These are phyloP conservation scores for Populus tomentosa DNA, from an alignment of 441 rosid genomes.

Conservation along the genomic window DNA sequence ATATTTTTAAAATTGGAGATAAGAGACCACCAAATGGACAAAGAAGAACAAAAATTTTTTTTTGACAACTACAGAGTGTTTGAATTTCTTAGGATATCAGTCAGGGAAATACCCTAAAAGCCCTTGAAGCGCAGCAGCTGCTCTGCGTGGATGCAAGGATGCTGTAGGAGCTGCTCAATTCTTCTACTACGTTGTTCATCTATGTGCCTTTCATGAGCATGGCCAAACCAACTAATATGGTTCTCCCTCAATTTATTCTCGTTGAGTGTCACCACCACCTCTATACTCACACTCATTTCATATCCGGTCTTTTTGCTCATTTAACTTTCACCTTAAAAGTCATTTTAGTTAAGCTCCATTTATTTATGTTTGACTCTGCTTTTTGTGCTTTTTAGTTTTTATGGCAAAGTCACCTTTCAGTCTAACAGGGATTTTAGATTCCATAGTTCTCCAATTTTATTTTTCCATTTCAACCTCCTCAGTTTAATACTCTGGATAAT, in stretches of 20 bases:
- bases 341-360: neutral
- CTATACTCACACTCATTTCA: neutral
- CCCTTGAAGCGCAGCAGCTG: neutral
- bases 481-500: neutral
- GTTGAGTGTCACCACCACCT: neutral
- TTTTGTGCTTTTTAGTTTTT: neutral
- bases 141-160: neutral
- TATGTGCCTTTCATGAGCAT: neutral
- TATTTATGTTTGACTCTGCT: neutral
- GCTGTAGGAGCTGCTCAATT: neutral
- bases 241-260: neutral
- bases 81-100: neutral
- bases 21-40: neutral
- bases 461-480: neutral
- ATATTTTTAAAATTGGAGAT: neutral
- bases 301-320: neutral
- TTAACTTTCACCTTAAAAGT: neutral
- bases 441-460: neutral
- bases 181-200: neutral
- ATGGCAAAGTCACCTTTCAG: neutral
- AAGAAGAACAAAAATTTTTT: neutral
- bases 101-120: neutral
- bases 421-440: neutral
- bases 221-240: neutral
- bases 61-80: neutral